Evolutionary conservation across 2,329 filamentous ascomycete genomes (phyloP), one percentile per base, ranked within the genome.

Genomic region (Trichoderma sp.): DNA sequence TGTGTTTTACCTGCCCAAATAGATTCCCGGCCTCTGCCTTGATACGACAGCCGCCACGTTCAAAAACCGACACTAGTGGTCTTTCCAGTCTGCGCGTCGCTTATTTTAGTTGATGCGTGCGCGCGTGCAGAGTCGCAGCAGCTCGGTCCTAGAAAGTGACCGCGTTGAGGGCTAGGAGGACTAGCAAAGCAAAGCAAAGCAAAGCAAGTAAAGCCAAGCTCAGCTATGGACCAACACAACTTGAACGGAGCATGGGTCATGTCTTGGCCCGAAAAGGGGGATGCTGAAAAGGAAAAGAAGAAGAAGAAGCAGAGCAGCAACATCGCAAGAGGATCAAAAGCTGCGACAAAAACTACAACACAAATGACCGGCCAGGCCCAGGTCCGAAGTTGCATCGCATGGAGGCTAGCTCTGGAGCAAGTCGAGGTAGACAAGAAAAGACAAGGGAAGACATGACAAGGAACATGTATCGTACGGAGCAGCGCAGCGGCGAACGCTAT

Each of bases 31-130:
- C 27, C 64, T 66, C 62, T 53, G 45, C 31, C 60, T 53, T 33
- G 53, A 74, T 74, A 62, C 72, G 72, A 60, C 35, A 68, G 38
- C 63, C 35, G 69, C 29, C 59, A 35, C 24, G 64, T 33, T 66
- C 18, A 35, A 33, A 27, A 60, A 31, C 21, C 21, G 31, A 56
- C 74, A 66, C 66, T 75, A 71, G 66, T 38, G 56, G 45, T 53
- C 45, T n/a, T 21, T 50, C 31, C 24, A 65, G 45, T 38, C 67
- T 71, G 66, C 67, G 67, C 66, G 67, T 75, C 74, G 74, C 66
- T 75, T 75, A 75, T 65, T 71, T 71, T 71, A 71, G 67, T 75
- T 62, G 59, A 71, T 71, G 38, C 60, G 33, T 59, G 59, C 59
- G 60, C 64, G 38, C 53, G 59, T 53, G 71, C 63, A 74, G 63